Base-by-base conservation (phyloP, 495 filamentous ascomycete species). In the Penicillium longicatenatum region DNA sequence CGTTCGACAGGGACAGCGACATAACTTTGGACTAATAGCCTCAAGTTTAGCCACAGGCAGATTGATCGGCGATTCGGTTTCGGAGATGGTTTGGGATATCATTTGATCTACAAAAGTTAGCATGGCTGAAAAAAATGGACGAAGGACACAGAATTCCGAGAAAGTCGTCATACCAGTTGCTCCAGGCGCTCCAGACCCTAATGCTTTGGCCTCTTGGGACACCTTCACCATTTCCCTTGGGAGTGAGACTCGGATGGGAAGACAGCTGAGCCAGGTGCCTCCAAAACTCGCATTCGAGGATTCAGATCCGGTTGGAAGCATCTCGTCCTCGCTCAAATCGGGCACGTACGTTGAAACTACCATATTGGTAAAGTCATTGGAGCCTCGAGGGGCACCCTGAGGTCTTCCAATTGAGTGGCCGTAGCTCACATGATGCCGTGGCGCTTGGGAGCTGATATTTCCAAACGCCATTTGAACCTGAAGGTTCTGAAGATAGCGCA, bases 1-100 rank as follows among this genome's bases (percentile, higher is more conserved):
- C 22, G 26, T 43, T 16, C 47, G 47, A 20, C 52, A 60, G 14
- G 31, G 20, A 14, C 53, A 61, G 8, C 44, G 30, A 37, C 52
- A 61, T 6, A 50, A 19, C 14, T 6, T 4, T 5, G 37, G 37
- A 7, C 19, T 45, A 4, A 22, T 14, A 5, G 7, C 20, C 19
- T 9, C 21, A 16, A 45, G 10, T 22, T 10, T 45, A 22, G 17
- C 21, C 19, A 22, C 4, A 21, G 12, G 26, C 17, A 21, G 19
- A 41, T 22, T 22, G n/a, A 7, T 17, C 26, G 17, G 24, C 4
- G 46, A 4, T 17, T 16, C 16, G 37, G 37, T 17, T 39, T 39
- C 37, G 14, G 26, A 26, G 4, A 26, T 26, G 26, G 26, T 26
- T 26, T 26, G 26, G 4, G 26, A 4, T 26, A 4, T 26, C 7